Base-by-base conservation (phyloP, 2,329 filamentous ascomycete species). In the Colletotrichum lupini region DNA sequence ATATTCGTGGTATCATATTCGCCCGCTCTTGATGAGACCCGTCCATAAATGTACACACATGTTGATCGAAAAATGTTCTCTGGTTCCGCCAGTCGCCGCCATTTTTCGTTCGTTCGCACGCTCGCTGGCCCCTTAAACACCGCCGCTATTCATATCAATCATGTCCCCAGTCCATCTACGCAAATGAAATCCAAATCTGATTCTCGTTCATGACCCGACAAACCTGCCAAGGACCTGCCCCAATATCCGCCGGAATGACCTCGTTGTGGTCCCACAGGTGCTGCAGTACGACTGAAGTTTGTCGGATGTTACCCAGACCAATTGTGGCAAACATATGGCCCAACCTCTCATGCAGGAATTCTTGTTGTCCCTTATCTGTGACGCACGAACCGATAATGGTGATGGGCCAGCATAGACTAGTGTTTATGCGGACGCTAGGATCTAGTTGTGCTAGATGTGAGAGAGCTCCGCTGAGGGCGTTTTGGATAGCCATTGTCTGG, bases 151-250 rank as follows among this genome's bases (percentile, higher is more conserved):
- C 26, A 1, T 12, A 49, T 11, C 26, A n/a, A 5, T 14, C n/a
- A 14, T 8, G 26, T 11, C 30, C 49, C 28, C 3, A 6, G 11
- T 67, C 19, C 12, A 68, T 52, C 80, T 76, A 87, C 24, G 85
- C 85, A 78, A 87, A 87, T 3, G 85, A 87, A 53, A 86, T 86
- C 85, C 83, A 86, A 37, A 87, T 85, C 69, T 85, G 82, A 49
- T 83, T 80, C 30, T 85, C 79, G 42, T 84, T 81, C 84, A 87
- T 87, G n/a, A 83, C 81, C 12, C 80, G 80, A 61, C 82, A 85
- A 28, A 87, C 78, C 58, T 79, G 82, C 85, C 85, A 87, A 1
- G 85, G 85, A 4, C 82, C 81, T 0, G 79, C 77, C 5, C 26
- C 64, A 22, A 71, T 4, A 24, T 37, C 42, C 8, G 68, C 55